These are phyloP conservation scores for Bruguiera parviflora DNA, from an alignment of 345 rosid species.

Conservation along the genomic window DNA sequence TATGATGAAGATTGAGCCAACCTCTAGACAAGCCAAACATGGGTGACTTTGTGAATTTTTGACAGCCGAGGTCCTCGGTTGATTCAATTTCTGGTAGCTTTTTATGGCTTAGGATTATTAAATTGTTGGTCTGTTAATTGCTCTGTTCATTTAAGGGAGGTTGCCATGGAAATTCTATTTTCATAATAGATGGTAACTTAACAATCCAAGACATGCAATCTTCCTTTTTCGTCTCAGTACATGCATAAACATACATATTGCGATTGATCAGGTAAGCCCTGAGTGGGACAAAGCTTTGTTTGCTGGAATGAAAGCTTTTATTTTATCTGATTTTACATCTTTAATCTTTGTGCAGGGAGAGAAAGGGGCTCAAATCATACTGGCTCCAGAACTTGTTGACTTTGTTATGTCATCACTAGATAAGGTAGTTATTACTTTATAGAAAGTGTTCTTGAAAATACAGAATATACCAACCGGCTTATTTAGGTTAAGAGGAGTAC, in stretches of 20 bases:
- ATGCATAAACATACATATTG: background rate
- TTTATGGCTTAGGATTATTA: too few species aligned
- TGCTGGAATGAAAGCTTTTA: slow-evolving; percentile 1
- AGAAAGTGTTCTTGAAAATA: background rate
- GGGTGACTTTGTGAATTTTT: too few species aligned
- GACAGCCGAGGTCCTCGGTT: too few species aligned
- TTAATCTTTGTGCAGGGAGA: slow-evolving; percentile 51
- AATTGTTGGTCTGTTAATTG: too few species aligned
- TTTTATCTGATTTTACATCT: background rate
- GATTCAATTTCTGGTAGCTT: too few species aligned
- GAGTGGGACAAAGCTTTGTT: background rate
- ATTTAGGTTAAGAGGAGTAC: background rate
- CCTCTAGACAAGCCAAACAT: too few species aligned
- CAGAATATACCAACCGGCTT: background rate
- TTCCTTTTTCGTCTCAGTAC: background rate
- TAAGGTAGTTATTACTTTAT: slow-evolving; percentile 46
- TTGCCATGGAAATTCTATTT: too few species aligned
- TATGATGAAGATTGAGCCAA: too few species aligned
- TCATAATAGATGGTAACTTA: background rate
- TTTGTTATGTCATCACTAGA: slow-evolving; percentile 66
- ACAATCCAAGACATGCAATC: background rate
- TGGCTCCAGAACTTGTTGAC: slow-evolving; percentile 87
- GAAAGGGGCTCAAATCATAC: slow-evolving; percentile 76
- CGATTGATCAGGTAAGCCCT: background rate
- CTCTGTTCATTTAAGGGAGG: too few species aligned